Conservation (phyloP, 1,139 yeast genomes). For the Yamadazyma dushanensis region DNA sequence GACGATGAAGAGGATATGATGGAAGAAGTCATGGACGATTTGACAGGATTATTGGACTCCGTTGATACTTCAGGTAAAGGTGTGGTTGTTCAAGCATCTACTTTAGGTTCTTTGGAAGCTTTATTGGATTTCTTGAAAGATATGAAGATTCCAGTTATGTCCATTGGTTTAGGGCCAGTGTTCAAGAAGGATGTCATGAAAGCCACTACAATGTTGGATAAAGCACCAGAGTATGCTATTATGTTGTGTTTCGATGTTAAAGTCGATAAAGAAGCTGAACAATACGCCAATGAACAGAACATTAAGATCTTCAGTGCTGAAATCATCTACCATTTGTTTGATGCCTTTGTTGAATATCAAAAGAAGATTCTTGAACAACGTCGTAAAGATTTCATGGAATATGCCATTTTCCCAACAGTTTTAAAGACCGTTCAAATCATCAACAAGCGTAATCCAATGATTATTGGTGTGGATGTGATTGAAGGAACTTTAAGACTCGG, state of each 20-base stretch:
- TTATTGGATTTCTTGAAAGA: constrained; percentile 93
- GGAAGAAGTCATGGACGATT: constrained; percentile 99
- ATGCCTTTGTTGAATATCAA: constrained; percentile 92
- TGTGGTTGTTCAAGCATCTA: constrained; percentile 97
- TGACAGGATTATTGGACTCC: constrained; percentile 90
- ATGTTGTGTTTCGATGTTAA: constrained; percentile 98
- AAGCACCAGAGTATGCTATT: constrained; percentile 91
- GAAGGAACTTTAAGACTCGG: constrained; percentile 91
- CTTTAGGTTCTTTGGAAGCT: constrained; percentile 97
- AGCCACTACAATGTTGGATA: constrained; percentile 94
- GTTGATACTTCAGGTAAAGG: constrained; percentile 95
- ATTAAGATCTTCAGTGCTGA: constrained; percentile 93
- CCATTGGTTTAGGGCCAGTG: constrained; percentile 97
- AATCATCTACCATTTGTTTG: constrained; percentile 93
- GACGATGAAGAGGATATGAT: constrained; percentile 96
- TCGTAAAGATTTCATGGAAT: constrained; percentile 84
- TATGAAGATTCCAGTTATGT: constrained; percentile 99
- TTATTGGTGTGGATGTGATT: constrained; percentile 94
- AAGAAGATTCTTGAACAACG: constrained; percentile 82
- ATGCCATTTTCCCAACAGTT: constrained; percentile 94
- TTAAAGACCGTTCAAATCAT: constrained; percentile 92
- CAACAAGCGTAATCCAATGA: constrained; percentile 99
- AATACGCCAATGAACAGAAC: constrained; percentile 91
- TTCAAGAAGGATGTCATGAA: constrained; percentile 97
- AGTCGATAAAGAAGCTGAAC: constrained; percentile 97